Evolutionary conservation across 306 rosid species (phyloP), one percentile per base, ranked within the genome.

Genomic region (Trifolium dubium): DNA sequence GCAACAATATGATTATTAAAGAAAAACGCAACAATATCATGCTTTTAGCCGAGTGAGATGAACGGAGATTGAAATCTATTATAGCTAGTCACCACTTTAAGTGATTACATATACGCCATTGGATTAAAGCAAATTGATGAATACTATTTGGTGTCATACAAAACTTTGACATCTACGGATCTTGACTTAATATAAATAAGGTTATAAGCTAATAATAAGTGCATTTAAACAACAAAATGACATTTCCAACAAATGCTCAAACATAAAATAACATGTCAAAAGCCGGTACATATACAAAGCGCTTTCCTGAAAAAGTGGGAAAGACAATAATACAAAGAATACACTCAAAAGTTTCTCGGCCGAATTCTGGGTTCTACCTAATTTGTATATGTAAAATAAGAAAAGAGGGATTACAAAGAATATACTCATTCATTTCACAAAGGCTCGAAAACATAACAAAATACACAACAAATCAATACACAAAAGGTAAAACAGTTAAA

Each of bases 311-410:
- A 56, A 65, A 69, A 46, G 18, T 30, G 61, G 34, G 19, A 64
- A 64, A 58, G 29, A 18, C 12, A 72, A 77, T 40, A 74, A 56
- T 40, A 77, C 65, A 50, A 68, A 62, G 81, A 78, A 77, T 40
- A 56, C 63, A 73, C 34, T 59, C 58, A 39, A 12, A 44, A 55
- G 58, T 53, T 50, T 18, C 73, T 62, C 2, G 6, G 43, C 63
- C 54, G 71, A 67, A 78, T 51, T 53, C 49, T 32, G 58, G 56
- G 74, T 73, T 67, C 87, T 79, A 79, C 60, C 82, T 74, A 62
- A 43, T 44, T 68, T 59, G 30, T 82, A 53, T 34, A 59, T 23
- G 61, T 44, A 67, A 69, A 67, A 71, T 15, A 56, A 64, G 30
- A 73, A 67, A 49, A 68, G 15, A 55, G n/a, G 59, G 59, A 67